These are phyloP conservation scores for Aspergillus tanneri DNA, from an alignment of 2,329 filamentous ascomycete species.

Conservation along the genomic window DNA sequence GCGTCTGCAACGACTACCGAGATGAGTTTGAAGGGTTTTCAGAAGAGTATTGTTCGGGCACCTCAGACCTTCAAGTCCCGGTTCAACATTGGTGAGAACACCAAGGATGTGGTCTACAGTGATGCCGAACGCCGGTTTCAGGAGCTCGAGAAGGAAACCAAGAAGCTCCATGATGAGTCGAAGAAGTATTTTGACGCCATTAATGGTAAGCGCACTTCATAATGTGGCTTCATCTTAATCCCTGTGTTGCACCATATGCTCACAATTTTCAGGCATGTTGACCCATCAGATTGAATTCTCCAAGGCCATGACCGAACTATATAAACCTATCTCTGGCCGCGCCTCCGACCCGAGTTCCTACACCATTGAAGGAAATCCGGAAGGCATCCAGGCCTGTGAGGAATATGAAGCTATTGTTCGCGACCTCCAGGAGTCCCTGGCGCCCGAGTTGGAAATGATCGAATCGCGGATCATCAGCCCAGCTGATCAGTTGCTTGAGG, in stretches of 20 bases:
- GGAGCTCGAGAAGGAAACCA: constrained; percentile 92
- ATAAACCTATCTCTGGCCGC: constrained; percentile 95
- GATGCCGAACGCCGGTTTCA: constrained; percentile 92
- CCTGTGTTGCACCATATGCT: background rate
- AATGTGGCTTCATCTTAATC: background rate
- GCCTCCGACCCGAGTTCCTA: constrained; percentile 88
- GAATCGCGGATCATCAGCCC: constrained; percentile 86
- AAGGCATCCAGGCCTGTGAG: constrained; percentile 92
- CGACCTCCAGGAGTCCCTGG: constrained; percentile 82
- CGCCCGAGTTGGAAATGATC: constrained; percentile 96
- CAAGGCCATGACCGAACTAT: constrained; percentile 91
- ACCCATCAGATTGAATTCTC: constrained; percentile 98
- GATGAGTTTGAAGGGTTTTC: constrained; percentile 98
- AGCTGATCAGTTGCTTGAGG: constrained; percentile 86
- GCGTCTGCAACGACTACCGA: constrained; percentile 15
- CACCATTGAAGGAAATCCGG: constrained; percentile 79
- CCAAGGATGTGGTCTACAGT: constrained; percentile 90
- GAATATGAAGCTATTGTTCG: constrained; percentile 91
- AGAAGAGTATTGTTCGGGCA: constrained; percentile 83
- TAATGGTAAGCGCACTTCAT: constrained; percentile 59
- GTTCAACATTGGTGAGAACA: constrained; percentile 94
- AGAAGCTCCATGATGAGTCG: constrained; percentile 94
- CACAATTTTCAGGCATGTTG: constrained; percentile 68
- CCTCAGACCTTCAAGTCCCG: constrained; percentile 88
- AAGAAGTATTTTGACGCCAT: constrained; percentile 98